These are phyloP conservation scores for Trametes punicea DNA, from an alignment of 768 basidiomycete species.

Conservation along the genomic window DNA sequence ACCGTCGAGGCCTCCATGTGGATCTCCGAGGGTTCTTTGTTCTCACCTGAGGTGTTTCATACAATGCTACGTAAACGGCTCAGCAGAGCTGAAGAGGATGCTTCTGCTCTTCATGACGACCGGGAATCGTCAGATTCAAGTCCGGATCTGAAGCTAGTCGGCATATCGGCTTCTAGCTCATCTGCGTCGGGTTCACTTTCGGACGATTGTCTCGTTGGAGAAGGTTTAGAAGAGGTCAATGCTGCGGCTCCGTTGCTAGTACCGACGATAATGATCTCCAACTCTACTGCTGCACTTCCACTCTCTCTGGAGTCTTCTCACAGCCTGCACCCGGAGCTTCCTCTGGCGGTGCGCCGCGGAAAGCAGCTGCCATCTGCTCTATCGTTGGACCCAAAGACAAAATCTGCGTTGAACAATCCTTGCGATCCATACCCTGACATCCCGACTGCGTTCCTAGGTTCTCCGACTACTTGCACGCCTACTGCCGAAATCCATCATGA, in stretches of 20 bases:
- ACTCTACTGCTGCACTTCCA: slow-evolving; percentile 28
- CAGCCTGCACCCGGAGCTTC: slow-evolving; percentile 19
- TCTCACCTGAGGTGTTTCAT: not conserved
- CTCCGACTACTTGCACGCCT: slow-evolving; percentile 33
- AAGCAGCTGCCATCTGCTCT: slow-evolving; percentile 33
- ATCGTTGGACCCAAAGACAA: slow-evolving; percentile 14
- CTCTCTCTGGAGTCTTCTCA: slow-evolving; percentile 29
- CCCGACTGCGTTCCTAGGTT: slow-evolving; percentile 42
- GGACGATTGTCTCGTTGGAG: not conserved
- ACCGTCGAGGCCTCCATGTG: not conserved
- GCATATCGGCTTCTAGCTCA: not conserved
- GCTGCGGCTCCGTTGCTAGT: slow-evolving; percentile 8
- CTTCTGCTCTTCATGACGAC: not conserved
- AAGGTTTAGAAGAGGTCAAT: not conserved
- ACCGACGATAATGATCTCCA: slow-evolving; percentile 35
- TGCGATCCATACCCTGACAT: slow-evolving; percentile 38
- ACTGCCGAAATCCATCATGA: slow-evolving; percentile 20
- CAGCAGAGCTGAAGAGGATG: not conserved
- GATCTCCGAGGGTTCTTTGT: slow-evolving; percentile 6
- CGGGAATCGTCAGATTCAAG: not conserved
- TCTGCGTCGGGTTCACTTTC: not conserved
- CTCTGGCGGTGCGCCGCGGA: slow-evolving; percentile 41
- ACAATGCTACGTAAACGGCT: not conserved
- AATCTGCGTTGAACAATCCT: not conserved
- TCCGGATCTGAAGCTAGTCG: not conserved